phyloP scores from a whole-genome alignment of 257 asterid species.

The Scutellaria barbata region DNA sequence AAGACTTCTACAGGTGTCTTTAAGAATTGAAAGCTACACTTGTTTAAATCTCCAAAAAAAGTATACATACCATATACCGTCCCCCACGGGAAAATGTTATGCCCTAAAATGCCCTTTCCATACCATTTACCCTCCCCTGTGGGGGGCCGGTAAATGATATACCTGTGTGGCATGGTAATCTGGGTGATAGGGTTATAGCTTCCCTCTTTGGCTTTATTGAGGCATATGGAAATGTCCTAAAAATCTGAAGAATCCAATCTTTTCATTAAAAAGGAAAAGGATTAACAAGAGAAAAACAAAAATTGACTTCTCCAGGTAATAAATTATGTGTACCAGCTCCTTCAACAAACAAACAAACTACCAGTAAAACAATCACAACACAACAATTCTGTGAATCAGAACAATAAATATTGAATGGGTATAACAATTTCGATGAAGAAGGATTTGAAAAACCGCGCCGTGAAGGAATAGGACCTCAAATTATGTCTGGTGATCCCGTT shows the following conservation, averaged over 20 bases:
- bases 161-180: no score
- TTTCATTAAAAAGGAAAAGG: not conserved
- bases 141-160: no score
- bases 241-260: no score
- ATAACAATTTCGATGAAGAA: constrained; percentile 10
- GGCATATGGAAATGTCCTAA: no score
- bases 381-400: constrained; percentile 32
- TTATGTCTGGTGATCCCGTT: constrained; percentile 18
- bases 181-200: no score
- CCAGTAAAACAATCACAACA: constrained; percentile 25
- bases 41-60: not conserved
- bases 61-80: no score
- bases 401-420: constrained; percentile 16
- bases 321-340: not conserved
- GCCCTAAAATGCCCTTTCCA: no score
- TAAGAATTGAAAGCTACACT: not conserved
- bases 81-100: no score
- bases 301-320: constrained; percentile 18
- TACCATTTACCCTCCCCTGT: no score
- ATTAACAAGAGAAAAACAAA: constrained; percentile 27
- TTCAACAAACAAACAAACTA: constrained; percentile 26
- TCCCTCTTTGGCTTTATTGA: no score
- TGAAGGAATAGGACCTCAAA: constrained; percentile 25
- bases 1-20: not conserved
- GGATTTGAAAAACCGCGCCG: constrained; percentile 17